These are phyloP conservation scores for Lactarius hatsudake DNA, from an alignment of 768 basidiomycete species.

Conservation along the genomic window DNA sequence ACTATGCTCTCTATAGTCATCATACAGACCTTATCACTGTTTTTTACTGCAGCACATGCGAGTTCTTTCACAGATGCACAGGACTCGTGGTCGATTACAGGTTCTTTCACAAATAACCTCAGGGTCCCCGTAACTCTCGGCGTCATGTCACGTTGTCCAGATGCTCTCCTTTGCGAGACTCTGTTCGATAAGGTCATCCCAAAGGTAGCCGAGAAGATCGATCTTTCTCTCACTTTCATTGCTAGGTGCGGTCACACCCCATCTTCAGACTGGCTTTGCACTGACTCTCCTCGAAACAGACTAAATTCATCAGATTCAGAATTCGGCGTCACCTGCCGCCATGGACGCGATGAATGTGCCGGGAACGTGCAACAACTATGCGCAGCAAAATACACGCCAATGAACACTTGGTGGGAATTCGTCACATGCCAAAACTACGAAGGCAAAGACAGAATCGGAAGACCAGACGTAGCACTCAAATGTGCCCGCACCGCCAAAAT, in stretches of 20 bases:
- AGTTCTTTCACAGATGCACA: slow-evolving; percentile 5
- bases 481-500: slow-evolving; percentile 66
- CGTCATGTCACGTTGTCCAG: slow-evolving; percentile 75
- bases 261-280: not conserved
- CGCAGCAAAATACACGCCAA: slow-evolving; percentile 55
- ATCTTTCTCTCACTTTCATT: slow-evolving; percentile 69
- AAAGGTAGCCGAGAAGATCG: slow-evolving; percentile 59
- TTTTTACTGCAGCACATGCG: not conserved
- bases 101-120: slow-evolving; percentile 23
- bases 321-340: slow-evolving; percentile 80
- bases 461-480: slow-evolving; percentile 54
- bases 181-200: slow-evolving; percentile 71
- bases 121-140: slow-evolving; percentile 54
- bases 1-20: not conserved
- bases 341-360: slow-evolving; percentile 77
- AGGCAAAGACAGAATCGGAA: slow-evolving; percentile 62
- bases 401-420: slow-evolving; percentile 76
- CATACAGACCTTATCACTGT: not conserved
- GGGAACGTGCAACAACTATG: slow-evolving; percentile 92
- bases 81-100: slow-evolving; percentile 8
- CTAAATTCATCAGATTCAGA: slow-evolving; percentile 59
- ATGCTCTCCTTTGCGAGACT: slow-evolving; percentile 78
- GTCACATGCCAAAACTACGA: slow-evolving; percentile 76
- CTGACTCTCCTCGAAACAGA: slow-evolving; percentile 37
- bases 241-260: slow-evolving; percentile 54